Percentiles rank a stretch among this genome's conserved stretches.
Evolutionary conservation across 306 rosid species (phyloP).

Genomic region (Notholithocarpus densiflorus): DNA sequence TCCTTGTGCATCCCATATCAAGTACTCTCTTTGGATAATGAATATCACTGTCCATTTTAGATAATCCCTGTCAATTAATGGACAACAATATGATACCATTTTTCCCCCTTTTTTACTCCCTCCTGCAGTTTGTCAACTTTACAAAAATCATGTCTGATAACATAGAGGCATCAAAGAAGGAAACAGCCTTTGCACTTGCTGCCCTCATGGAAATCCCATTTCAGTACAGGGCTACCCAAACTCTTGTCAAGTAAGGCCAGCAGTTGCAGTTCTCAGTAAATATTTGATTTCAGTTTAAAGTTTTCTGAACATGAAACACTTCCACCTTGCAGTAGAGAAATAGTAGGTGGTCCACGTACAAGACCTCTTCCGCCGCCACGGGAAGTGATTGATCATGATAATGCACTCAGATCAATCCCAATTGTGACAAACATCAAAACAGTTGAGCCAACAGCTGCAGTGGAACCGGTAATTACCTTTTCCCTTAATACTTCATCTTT

Average conservation of each 20-base stretch:
- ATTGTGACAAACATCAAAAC: slow-evolving; percentile 20
- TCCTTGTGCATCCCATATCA: no score
- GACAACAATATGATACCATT: slow-evolving; percentile 11
- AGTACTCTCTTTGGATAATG: background rate
- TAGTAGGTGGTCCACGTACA: slow-evolving; percentile 29
- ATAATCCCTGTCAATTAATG: background rate
- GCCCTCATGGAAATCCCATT: slow-evolving; percentile 96
- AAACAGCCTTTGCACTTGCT: slow-evolving; percentile 89
- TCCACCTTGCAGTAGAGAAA: slow-evolving; percentile 42
- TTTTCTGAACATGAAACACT: slow-evolving; percentile 12
- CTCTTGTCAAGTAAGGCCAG: slow-evolving; percentile 47
- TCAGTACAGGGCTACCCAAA: slow-evolving; percentile 75
- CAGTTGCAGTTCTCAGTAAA: background rate
- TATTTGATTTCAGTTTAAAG: slow-evolving; percentile 2
- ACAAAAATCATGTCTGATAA: slow-evolving; percentile 85
- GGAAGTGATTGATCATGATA: slow-evolving; percentile 66
- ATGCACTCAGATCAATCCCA: slow-evolving; percentile 40
- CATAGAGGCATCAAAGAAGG: slow-evolving; percentile 70
- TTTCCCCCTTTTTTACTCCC: background rate
- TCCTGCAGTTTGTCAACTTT: slow-evolving; percentile 84
- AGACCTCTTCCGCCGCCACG: slow-evolving; percentile 81
- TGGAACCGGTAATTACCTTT: slow-evolving; percentile 51
- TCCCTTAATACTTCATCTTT: background rate
- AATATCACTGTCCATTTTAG: background rate
- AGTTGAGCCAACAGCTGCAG: slow-evolving; percentile 36